A percentile compares a stretch with the other conserved stretches of the same genome.
Conservation (phyloP, 2,329 filamentous ascomycete genomes). For the Acrodontium crateriforme region DNA sequence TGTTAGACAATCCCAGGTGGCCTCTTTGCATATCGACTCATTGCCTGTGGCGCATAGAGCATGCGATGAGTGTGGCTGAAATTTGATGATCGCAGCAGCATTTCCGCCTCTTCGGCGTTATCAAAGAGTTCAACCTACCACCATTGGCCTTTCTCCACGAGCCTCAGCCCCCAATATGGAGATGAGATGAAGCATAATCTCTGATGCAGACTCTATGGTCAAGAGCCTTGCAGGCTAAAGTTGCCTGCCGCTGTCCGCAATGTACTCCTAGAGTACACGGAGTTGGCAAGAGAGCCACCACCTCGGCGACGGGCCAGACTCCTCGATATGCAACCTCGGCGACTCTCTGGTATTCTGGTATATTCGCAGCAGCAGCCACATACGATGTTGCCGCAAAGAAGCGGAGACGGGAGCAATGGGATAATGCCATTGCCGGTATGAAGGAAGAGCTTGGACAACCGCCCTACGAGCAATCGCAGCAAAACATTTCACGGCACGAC, state of each 20-base stretch:
- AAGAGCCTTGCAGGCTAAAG: slow-evolving; percentile 48
- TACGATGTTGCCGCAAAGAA: slow-evolving; percentile 48
- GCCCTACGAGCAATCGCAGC: too few species aligned
- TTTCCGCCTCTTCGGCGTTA: too few species aligned
- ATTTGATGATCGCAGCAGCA: too few species aligned
- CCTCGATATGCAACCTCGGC: slow-evolving; percentile 37
- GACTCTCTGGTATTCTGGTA: slow-evolving; percentile 54
- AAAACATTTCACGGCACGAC: too few species aligned
- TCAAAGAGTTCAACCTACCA: too few species aligned
- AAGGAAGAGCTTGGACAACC: slow-evolving; percentile 31
- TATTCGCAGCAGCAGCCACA: slow-evolving; percentile 51
- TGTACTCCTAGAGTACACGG: slow-evolving; percentile 38
- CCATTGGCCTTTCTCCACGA: neutral
- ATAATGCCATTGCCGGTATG: slow-evolving; percentile 44
- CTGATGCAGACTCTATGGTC: slow-evolving; percentile 56
- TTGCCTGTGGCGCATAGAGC: too few species aligned
- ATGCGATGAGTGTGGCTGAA: too few species aligned
- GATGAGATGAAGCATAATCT: neutral
- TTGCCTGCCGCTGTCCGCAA: slow-evolving; percentile 48
- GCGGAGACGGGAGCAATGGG: slow-evolving; percentile 44
- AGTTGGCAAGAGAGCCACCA: slow-evolving; percentile 38
- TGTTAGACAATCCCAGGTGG: too few species aligned
- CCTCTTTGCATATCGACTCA: too few species aligned
- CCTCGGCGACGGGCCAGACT: slow-evolving; percentile 36
- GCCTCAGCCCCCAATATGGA: neutral